These are phyloP conservation scores for Dillenia suffruticosa DNA, from an alignment of 164 flowering plant species.

Conservation along the genomic window DNA sequence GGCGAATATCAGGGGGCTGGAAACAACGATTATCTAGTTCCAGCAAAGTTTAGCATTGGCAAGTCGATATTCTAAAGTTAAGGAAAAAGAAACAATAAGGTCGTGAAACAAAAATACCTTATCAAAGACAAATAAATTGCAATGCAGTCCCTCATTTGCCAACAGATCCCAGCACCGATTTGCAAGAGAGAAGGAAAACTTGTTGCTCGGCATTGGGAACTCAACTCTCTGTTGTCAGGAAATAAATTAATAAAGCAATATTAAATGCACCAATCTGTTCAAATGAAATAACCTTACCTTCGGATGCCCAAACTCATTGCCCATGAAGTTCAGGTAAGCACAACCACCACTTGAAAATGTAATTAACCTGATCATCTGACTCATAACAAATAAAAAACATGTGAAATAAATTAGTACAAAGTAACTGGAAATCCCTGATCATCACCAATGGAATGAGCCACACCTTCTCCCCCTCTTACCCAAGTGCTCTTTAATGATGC, in stretches of 20 bases:
- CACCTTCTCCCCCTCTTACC: too few relatives aligned
- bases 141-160: conserved; percentile 42
- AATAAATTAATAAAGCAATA: conserved; percentile 13
- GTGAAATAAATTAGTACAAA: not conserved
- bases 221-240: conserved; percentile 63
- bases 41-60: too few relatives aligned
- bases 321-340: conserved; percentile 98
- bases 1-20: too few relatives aligned
- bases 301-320: conserved; percentile 98
- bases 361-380: conserved; percentile 85
- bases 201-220: conserved; percentile 87
- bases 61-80: too few relatives aligned
- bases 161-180: conserved; percentile 81
- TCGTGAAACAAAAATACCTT: conserved; percentile 39
- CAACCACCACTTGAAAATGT: conserved; percentile 77
- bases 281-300: conserved; percentile 36
- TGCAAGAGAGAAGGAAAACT: conserved; percentile 75
- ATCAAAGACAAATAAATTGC: conserved; percentile 61
- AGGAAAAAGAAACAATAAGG: not conserved
- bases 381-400: conserved; percentile 5
- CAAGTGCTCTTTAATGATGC: too few relatives aligned
- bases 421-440: not conserved
- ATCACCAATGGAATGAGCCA: not conserved
- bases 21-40: too few relatives aligned
- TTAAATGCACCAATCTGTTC: not conserved